Conservation (phyloP, 2,329 filamentous ascomycete species). For the Clonostachys byssicola region DNA sequence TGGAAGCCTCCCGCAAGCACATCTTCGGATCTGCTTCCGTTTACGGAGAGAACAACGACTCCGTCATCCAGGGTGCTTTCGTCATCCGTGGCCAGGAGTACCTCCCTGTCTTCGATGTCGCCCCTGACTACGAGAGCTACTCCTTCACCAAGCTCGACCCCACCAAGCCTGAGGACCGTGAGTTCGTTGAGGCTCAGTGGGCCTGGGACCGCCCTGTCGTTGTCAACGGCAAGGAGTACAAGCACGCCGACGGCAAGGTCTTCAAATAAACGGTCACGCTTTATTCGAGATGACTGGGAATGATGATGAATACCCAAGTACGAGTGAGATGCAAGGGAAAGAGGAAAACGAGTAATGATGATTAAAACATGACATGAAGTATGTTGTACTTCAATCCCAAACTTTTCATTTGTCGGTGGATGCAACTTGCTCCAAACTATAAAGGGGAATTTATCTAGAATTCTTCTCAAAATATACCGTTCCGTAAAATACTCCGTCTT, state of each 20-base stretch:
- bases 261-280: conserved; percentile 75
- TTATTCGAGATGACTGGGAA: conserved; percentile 20
- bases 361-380: conserved; percentile 7
- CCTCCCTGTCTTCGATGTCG: conserved; percentile 87
- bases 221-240: conserved; percentile 82
- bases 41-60: conserved; percentile 85
- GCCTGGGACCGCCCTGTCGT: conserved; percentile 82
- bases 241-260: conserved; percentile 90
- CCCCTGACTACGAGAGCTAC: conserved; percentile 97
- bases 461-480: not conserved
- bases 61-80: conserved; percentile 89
- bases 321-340: conserved; percentile 4
- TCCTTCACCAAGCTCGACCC: conserved; percentile 94
- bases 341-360: conserved; percentile 8
- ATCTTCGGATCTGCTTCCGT: conserved; percentile 89
- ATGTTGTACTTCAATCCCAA: conserved; percentile 2
- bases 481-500: not conserved
- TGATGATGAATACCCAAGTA: not conserved
- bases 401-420: conserved; percentile 3
- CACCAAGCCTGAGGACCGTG: conserved; percentile 76
- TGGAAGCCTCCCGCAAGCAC: conserved; percentile 97
- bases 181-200: conserved; percentile 86
- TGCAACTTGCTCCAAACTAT: not conserved
- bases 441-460: not conserved
- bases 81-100: conserved; percentile 89